phyloP scores from a whole-genome alignment of 2,329 filamentous ascomycete species.

The Aspergillus sergii region DNA sequence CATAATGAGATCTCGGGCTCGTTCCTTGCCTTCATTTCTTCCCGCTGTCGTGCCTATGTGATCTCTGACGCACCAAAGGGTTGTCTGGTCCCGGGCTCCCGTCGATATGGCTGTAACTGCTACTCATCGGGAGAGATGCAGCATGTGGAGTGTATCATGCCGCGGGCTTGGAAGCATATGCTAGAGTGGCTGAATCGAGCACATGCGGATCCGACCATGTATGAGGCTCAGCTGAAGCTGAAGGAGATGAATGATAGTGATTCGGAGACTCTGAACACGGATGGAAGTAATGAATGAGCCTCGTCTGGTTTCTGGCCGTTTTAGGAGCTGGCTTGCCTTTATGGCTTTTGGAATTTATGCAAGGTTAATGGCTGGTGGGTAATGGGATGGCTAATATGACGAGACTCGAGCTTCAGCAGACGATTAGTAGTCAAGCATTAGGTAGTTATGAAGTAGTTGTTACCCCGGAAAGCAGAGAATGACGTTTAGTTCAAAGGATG shows the following conservation, averaged over 20 bases:
- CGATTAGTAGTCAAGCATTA: too few species aligned
- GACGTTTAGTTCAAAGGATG: too few species aligned
- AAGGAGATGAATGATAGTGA: conserved; percentile 17
- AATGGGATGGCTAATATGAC: too few species aligned
- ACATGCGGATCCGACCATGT: conserved; percentile 47
- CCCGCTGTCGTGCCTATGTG: conserved; percentile 66
- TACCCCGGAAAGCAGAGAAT: too few species aligned
- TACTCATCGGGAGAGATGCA: conserved; percentile 67
- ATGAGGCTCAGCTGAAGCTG: conserved; percentile 39
- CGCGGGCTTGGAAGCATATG: conserved; percentile 56
- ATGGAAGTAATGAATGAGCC: background rate
- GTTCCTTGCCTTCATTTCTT: conserved; percentile 38
- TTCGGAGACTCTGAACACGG: background rate
- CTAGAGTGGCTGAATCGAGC: conserved; percentile 65
- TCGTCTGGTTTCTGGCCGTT: background rate
- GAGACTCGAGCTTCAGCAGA: too few species aligned
- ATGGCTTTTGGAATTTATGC: too few species aligned
- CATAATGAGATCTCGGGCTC: conserved; percentile 7
- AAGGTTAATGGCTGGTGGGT: too few species aligned
- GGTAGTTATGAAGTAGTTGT: too few species aligned
- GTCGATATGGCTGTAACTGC: conserved; percentile 65
- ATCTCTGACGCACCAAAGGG: conserved; percentile 56
- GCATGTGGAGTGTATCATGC: conserved; percentile 65
- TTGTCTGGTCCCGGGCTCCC: conserved; percentile 56
- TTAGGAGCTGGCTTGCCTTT: too few species aligned